phyloP scores from a whole-genome alignment of 1,284 basidiomycete species.

The Fomes fomentarius region DNA sequence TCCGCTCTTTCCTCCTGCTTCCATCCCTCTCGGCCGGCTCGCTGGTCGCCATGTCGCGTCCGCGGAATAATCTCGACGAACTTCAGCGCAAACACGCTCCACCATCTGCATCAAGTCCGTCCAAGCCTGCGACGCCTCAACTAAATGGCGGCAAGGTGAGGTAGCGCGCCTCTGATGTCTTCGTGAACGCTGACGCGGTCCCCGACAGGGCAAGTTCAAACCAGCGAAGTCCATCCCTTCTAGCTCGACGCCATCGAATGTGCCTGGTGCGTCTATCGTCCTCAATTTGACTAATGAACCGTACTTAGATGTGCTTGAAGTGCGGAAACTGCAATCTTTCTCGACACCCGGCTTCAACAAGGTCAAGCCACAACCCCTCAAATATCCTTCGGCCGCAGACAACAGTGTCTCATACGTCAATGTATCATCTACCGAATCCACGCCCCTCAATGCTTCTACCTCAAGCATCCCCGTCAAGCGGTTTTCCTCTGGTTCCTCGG shows the following conservation, averaged over 20 bases:
- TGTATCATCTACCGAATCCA: conserved; percentile 29
- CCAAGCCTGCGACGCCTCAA: conserved; percentile 13
- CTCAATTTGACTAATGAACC: neutral
- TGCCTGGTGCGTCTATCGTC: conserved; percentile 17
- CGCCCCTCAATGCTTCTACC: conserved; percentile 18
- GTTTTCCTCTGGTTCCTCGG: conserved; percentile 25
- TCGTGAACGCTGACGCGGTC: neutral
- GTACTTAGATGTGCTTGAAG: conserved; percentile 8
- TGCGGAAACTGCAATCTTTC: conserved; percentile 30
- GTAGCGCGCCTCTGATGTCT: neutral
- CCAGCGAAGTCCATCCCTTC: conserved; percentile 29
- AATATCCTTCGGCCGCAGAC: conserved; percentile 9
- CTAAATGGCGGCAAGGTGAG: conserved; percentile 21
- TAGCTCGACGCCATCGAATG: conserved; percentile 13
- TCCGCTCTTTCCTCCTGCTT: neutral
- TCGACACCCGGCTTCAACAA: conserved; percentile 36
- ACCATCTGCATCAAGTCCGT: conserved; percentile 8
- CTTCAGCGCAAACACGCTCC: conserved; percentile 25
- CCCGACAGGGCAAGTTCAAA: conserved; percentile 32
- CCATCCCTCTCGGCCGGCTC: neutral
- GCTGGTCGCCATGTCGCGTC: conserved; percentile 31
- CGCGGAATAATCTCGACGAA: conserved; percentile 38
- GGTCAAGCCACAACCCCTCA: conserved; percentile 23
- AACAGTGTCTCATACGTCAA: conserved; percentile 17
- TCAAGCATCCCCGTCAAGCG: conserved; percentile 32